Conservation (phyloP, 1,284 basidiomycete genomes). For the Pyrrhoderma lamaoense region DNA sequence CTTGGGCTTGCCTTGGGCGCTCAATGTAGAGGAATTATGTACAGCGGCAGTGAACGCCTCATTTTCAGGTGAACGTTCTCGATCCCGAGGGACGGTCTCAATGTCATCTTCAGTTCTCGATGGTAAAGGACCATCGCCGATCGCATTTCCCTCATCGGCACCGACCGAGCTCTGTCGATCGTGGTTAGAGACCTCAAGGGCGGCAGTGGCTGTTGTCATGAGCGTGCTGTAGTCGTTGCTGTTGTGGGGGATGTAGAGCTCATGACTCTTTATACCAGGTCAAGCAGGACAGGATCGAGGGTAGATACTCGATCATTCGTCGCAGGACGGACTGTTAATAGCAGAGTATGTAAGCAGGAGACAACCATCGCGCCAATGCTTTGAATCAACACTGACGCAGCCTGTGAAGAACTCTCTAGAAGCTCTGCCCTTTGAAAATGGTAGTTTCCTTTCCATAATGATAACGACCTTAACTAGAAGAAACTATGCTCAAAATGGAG, state of each 20-base stretch:
- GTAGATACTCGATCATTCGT: not conserved
- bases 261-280: not conserved
- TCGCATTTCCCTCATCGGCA: too few relatives aligned
- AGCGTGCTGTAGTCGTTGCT: too few relatives aligned
- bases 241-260: not conserved
- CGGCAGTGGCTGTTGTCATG: too few relatives aligned
- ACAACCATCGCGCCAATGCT: not conserved
- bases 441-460: too few relatives aligned
- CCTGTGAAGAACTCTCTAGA: not conserved
- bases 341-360: constrained; percentile 3
- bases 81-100: not conserved
- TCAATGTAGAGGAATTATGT: too few relatives aligned
- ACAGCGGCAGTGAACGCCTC: too few relatives aligned
- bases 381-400: not conserved
- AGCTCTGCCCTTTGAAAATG: not conserved
- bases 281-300: not conserved
- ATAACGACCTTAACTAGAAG: too few relatives aligned
- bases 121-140: not conserved
- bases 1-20: not conserved
- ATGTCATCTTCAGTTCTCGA: not conserved
- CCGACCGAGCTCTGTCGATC: too few relatives aligned
- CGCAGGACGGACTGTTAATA: not conserved
- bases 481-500: too few relatives aligned
- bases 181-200: too few relatives aligned
- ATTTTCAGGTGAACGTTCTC: not conserved